Evolutionary conservation across 257 asterid genomes (phyloP).

Genomic region (Thymus mandschuricus): DNA sequence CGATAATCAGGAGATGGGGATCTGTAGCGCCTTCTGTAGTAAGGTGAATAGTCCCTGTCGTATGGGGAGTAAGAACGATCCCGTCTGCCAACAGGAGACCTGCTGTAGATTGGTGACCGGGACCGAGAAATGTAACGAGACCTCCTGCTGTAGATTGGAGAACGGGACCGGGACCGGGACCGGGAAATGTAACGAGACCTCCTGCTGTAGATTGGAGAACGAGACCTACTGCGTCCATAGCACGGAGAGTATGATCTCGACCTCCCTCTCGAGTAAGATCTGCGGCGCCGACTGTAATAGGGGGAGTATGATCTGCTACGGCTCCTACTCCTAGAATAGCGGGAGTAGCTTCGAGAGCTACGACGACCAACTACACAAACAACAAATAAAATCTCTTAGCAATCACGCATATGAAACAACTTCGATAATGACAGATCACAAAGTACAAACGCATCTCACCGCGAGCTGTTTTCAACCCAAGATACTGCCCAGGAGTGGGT

Average conservation of each 20-base stretch:
- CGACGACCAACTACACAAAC: slow-evolving; percentile 44
- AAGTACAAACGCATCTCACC: slow-evolving; percentile 44
- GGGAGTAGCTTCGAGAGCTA: slow-evolving; percentile 57
- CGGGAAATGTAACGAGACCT: slow-evolving; percentile 43
- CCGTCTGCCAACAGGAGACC: slow-evolving; percentile 49
- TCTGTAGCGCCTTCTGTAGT: slow-evolving; percentile 23
- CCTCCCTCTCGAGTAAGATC: slow-evolving; percentile 30
- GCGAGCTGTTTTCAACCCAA: slow-evolving; percentile 58
- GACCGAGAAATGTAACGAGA: slow-evolving; percentile 51
- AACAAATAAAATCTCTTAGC: neutral
- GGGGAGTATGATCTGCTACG: slow-evolving; percentile 54
- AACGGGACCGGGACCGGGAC: slow-evolving; percentile 46
- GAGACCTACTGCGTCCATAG: slow-evolving; percentile 49
- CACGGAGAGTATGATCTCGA: slow-evolving; percentile 40
- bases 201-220: slow-evolving; percentile 54
- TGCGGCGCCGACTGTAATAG: slow-evolving; percentile 34
- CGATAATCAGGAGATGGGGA: slow-evolving; percentile 45
- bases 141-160: slow-evolving; percentile 54
- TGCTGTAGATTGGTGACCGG: slow-evolving; percentile 60
- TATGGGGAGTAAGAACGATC: slow-evolving; percentile 53
- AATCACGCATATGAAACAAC: neutral
- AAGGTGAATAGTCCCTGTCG: slow-evolving; percentile 47
- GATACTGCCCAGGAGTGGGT: slow-evolving; percentile 91
- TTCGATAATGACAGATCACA: neutral
- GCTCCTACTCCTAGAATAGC: slow-evolving; percentile 53